A percentile compares a stretch with the other conserved stretches of the same genome.
phyloP scores from a whole-genome alignment of 2,329 filamentous ascomycete genomes.

The Aspergillus sp. region DNA sequence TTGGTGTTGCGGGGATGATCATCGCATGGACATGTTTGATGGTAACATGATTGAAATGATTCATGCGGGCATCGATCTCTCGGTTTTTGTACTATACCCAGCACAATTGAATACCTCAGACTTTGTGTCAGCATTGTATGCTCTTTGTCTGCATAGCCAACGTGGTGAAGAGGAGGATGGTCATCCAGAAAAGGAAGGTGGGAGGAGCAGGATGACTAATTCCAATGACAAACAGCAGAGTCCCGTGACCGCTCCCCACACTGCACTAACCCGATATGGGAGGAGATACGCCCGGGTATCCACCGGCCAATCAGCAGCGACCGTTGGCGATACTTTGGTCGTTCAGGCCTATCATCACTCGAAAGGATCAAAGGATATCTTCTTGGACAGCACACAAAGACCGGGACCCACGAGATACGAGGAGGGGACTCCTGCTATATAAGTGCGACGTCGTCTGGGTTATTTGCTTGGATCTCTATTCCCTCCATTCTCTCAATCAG shows the following conservation, averaged over 20 bases:
- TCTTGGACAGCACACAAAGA: neutral
- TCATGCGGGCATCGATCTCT: neutral
- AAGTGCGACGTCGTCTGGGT: neutral
- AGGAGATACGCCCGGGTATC: conserved; percentile 14
- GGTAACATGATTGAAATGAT: neutral
- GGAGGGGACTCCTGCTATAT: conserved; percentile 1
- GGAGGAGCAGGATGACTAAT: neutral
- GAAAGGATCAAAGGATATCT: neutral
- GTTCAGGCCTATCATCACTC: neutral
- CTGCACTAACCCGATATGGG: neutral
- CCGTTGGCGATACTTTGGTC: neutral
- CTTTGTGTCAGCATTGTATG: neutral
- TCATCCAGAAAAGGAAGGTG: neutral
- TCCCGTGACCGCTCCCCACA: neutral
- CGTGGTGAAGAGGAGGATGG: no score
- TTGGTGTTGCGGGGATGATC: neutral
- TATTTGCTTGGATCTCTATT: neutral
- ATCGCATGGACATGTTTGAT: neutral
- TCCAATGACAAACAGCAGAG: neutral
- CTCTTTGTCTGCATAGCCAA: no score
- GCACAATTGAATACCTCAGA: neutral
- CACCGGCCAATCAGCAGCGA: conserved; percentile 5
- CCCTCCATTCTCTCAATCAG: neutral
- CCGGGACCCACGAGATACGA: neutral
- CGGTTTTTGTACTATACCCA: neutral